Conservation (phyloP, 2,329 filamentous ascomycete species). For the Sordariomycetes sp. region DNA sequence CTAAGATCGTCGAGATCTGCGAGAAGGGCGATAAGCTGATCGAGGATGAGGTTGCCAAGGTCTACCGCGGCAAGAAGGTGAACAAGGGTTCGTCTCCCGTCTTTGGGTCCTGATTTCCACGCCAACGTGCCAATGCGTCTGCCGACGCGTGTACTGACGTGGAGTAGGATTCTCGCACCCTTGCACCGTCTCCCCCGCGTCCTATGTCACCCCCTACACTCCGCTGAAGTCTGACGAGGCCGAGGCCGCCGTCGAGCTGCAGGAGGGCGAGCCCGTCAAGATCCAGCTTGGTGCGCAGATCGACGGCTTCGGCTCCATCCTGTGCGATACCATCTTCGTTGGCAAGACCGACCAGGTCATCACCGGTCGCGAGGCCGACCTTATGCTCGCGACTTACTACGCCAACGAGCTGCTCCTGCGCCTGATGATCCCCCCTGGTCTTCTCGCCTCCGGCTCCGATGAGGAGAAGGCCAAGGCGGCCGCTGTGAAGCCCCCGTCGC, state of each 20-base stretch:
- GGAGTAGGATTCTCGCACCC: slow-evolving; percentile 72
- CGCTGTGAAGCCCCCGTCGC: slow-evolving; percentile 67
- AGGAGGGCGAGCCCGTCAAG: slow-evolving; percentile 82
- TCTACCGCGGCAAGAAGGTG: slow-evolving; percentile 98
- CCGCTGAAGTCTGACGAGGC: slow-evolving; percentile 75
- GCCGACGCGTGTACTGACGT: background rate
- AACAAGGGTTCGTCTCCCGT: slow-evolving; percentile 51
- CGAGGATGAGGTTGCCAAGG: slow-evolving; percentile 85
- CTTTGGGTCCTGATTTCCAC: background rate
- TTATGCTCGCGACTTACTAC: slow-evolving; percentile 84
- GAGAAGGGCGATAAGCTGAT: slow-evolving; percentile 91
- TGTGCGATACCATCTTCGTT: slow-evolving; percentile 83
- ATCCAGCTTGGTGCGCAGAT: slow-evolving; percentile 99
- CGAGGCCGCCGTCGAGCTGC: slow-evolving; percentile 68
- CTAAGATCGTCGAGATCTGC: slow-evolving; percentile 89
- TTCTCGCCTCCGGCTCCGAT: slow-evolving; percentile 69
- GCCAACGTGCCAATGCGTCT: background rate
- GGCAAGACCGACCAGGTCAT: slow-evolving; percentile 50
- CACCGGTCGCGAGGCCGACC: slow-evolving; percentile 68
- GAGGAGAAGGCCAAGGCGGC: slow-evolving; percentile 93
- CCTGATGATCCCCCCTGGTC: slow-evolving; percentile 81
- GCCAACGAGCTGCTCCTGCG: slow-evolving; percentile 90
- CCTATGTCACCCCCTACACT: slow-evolving; percentile 94
- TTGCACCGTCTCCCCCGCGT: slow-evolving; percentile 85
- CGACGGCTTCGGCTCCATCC: slow-evolving; percentile 90